phyloP scores from a whole-genome alignment of 805 yeast genomes.

The Starmera pachycereana region DNA sequence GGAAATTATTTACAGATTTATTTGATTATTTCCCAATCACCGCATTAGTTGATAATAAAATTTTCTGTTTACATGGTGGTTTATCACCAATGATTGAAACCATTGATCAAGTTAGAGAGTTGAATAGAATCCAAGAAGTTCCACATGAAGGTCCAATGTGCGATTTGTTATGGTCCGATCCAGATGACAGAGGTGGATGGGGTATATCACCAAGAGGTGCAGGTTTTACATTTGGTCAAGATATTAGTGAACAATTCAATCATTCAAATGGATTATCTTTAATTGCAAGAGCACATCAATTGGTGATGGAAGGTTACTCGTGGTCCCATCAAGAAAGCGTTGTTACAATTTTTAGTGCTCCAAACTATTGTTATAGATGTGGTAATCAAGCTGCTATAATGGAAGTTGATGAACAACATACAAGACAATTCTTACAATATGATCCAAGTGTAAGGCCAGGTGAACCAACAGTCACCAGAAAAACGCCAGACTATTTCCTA shows the following conservation, averaged over 20 bases:
- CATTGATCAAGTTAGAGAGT: conserved; percentile 82
- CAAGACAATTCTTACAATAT: conserved; percentile 86
- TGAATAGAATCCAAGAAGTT: conserved; percentile 89
- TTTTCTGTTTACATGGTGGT: conserved; percentile 92
- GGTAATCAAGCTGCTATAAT: conserved; percentile 97
- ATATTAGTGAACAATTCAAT: conserved; percentile 86
- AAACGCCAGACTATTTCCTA: conserved; percentile 94
- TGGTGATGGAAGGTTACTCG: conserved; percentile 95
- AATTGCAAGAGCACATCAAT: conserved; percentile 92
- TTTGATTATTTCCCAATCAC: conserved; percentile 92
- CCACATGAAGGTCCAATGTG: conserved; percentile 99
- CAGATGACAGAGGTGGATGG: conserved; percentile 98
- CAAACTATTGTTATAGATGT: conserved; percentile 94
- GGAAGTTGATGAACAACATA: conserved; percentile 94
- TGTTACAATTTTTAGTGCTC: conserved; percentile 91
- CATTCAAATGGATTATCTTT: conserved; percentile 78
- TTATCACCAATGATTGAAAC: conserved; percentile 91
- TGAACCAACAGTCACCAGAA: conserved; percentile 94
- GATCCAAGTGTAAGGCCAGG: conserved; percentile 97
- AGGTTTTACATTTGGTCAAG: conserved; percentile 96
- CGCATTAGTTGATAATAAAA: conserved; percentile 82
- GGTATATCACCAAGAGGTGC: conserved; percentile 98
- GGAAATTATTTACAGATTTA: conserved; percentile 87
- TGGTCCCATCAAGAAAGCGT: conserved; percentile 94
- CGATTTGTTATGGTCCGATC: conserved; percentile 93